A percentile compares a stretch with the other conserved stretches of the same genome.
phyloP scores from a whole-genome alignment of 1,139 yeast genomes.

The Nakaseomyces bracarensis region DNA sequence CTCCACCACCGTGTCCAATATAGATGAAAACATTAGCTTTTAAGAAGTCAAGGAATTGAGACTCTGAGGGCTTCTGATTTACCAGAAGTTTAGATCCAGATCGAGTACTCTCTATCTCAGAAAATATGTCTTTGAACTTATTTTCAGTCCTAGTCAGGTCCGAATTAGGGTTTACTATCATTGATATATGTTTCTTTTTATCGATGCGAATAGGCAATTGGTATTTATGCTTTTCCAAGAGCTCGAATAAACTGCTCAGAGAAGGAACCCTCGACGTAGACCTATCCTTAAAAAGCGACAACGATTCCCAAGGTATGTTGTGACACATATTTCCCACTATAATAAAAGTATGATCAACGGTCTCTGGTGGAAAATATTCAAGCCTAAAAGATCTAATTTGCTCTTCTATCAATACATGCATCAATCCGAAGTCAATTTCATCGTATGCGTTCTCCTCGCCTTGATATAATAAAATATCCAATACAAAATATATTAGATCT shows the following conservation, averaged over 20 bases:
- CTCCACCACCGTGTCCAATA: slow-evolving; percentile 95
- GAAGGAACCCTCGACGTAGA: slow-evolving; percentile 78
- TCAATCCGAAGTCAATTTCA: slow-evolving; percentile 50
- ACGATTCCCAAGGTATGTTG: slow-evolving; percentile 82
- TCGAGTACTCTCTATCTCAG: slow-evolving; percentile 16
- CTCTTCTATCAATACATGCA: slow-evolving; percentile 45
- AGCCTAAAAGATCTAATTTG: slow-evolving; percentile 33
- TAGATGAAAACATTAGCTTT: slow-evolving; percentile 56
- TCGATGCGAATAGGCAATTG: slow-evolving; percentile 13
- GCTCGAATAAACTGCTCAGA: slow-evolving; percentile 39
- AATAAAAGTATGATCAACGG: slow-evolving; percentile 51
- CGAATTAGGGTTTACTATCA: slow-evolving; percentile 73
- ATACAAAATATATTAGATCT: slow-evolving; percentile 54
- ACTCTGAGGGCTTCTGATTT: slow-evolving; percentile 52
- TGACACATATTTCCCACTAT: slow-evolving; percentile 59
- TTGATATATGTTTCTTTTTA: slow-evolving; percentile 22
- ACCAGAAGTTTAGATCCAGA: slow-evolving; percentile 48
- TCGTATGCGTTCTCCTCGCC: slow-evolving; percentile 60
- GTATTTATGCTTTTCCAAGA: slow-evolving; percentile 32
- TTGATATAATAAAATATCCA: slow-evolving; percentile 52
- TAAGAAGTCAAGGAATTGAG: slow-evolving; percentile 38
- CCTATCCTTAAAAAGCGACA: slow-evolving; percentile 43
- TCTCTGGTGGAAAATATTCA: slow-evolving; percentile 10
- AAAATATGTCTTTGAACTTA: slow-evolving; percentile 44
- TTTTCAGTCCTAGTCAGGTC: slow-evolving; percentile 66